Conservation (phyloP, 2,329 filamentous ascomycete species). For the Chaetomiaceae sp. region DNA sequence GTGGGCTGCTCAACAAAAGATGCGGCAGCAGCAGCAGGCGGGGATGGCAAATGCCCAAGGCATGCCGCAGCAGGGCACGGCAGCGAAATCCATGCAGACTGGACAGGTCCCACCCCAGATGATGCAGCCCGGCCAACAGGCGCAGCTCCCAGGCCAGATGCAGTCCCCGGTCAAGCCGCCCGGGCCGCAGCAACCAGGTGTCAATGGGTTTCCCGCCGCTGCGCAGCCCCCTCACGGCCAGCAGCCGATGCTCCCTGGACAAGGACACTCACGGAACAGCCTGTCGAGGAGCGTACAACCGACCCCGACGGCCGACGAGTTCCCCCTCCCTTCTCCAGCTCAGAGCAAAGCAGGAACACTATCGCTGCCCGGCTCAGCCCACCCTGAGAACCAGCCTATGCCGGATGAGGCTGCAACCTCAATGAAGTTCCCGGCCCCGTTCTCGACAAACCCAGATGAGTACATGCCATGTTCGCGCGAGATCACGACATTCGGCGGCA, state of each 20-base stretch:
- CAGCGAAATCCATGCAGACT: slow-evolving; percentile 42
- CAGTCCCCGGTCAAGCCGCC: slow-evolving; percentile 44
- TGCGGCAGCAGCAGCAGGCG: slow-evolving; percentile 36
- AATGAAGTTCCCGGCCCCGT: slow-evolving; percentile 33
- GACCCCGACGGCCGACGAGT: slow-evolving; percentile 38
- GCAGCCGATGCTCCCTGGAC: slow-evolving; percentile 39
- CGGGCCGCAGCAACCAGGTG: slow-evolving; percentile 40
- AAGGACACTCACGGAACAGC: slow-evolving; percentile 46
- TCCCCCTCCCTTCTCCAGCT: slow-evolving; percentile 42
- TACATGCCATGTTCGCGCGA: slow-evolving; percentile 54
- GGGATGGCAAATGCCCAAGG: slow-evolving; percentile 25
- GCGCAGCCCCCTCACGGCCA: slow-evolving; percentile 41
- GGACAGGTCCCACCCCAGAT: slow-evolving; percentile 38
- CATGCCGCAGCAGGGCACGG: slow-evolving; percentile 37
- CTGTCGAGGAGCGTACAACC: slow-evolving; percentile 50
- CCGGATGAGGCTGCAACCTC: slow-evolving; percentile 23
- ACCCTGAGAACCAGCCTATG: slow-evolving; percentile 30
- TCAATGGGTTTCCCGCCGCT: slow-evolving; percentile 49
- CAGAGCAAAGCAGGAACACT: slow-evolving; percentile 41
- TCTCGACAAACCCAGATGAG: slow-evolving; percentile 45
- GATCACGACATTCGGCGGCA: slow-evolving; percentile 63
- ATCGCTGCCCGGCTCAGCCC: slow-evolving; percentile 35
- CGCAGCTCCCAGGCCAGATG: slow-evolving; percentile 34
- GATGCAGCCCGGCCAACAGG: slow-evolving; percentile 38
- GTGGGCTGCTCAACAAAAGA: slow-evolving; percentile 52